These are phyloP conservation scores for Tetracladium setigerum DNA, from an alignment of 495 filamentous ascomycete genomes.

Conservation along the genomic window DNA sequence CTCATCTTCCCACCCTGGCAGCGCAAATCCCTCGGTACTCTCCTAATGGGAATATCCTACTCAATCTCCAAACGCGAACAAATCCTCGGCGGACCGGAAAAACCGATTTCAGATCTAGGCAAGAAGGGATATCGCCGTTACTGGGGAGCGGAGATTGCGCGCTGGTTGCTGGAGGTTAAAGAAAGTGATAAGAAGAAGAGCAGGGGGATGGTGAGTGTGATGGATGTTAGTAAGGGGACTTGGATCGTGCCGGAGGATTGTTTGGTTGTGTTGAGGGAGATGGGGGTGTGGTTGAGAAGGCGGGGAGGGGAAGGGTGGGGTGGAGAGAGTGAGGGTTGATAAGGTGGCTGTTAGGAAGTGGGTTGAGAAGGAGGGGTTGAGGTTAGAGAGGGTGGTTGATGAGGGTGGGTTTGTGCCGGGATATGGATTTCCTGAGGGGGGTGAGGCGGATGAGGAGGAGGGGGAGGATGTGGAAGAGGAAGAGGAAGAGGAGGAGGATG, in stretches of 20 bases:
- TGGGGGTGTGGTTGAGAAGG: conserved; percentile 60
- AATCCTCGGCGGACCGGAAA: conserved; percentile 85
- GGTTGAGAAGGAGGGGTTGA: conserved; percentile 38
- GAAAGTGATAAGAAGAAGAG: conserved; percentile 29
- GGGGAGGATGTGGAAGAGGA: conserved; percentile 2
- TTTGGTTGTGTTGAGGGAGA: conserved; percentile 65
- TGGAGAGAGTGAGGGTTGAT: conserved; percentile 42
- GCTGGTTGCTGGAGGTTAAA: conserved; percentile 43
- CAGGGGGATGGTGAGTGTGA: conserved; percentile 32
- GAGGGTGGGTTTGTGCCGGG: conserved; percentile 47
- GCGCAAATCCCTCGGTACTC: conserved; percentile 74
- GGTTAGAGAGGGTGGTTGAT: conserved; percentile 43
- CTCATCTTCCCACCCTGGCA: conserved; percentile 95
- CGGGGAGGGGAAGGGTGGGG: conserved; percentile 19
- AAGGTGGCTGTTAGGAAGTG: conserved; percentile 48
- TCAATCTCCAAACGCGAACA: conserved; percentile 82
- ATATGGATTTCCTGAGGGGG: conserved; percentile 29
- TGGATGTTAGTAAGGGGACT: conserved; percentile 45
- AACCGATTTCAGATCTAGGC: conserved; percentile 80
- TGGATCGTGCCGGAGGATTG: conserved; percentile 81
- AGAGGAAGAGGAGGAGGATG: neutral
- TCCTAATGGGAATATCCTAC: conserved; percentile 91
- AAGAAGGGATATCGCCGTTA: conserved; percentile 71
- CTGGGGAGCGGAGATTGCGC: conserved; percentile 74
- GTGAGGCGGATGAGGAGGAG: conserved; percentile 23